Evolutionary conservation across 164 flowering plant genomes (phyloP).

Genomic region (Vitis amurensis): DNA sequence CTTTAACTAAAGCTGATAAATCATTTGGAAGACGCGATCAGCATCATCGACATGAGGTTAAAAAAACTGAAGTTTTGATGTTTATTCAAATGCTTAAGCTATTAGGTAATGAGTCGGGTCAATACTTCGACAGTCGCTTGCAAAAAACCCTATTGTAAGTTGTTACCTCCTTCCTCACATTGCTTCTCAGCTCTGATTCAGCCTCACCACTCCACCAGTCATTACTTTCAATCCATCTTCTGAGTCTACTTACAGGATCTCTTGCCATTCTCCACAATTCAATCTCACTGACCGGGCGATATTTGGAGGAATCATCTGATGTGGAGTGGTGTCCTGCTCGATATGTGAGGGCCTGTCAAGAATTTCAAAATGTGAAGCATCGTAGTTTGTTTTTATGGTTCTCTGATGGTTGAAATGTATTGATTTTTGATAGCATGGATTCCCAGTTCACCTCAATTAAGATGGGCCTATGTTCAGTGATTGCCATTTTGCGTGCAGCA

Average conservation of each 20-base stretch:
- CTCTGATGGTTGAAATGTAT: too few relatives aligned
- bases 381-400: background rate
- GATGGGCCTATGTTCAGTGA: constrained; percentile 65
- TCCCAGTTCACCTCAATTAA: constrained; percentile 66
- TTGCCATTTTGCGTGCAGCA: constrained; percentile 82
- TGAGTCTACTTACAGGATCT: constrained; percentile 65
- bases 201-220: constrained; percentile 76
- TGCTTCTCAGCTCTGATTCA: constrained; percentile 60
- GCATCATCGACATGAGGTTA: too few relatives aligned
- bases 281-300: constrained; percentile 72
- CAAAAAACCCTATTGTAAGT: too few relatives aligned
- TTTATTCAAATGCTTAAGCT: too few relatives aligned
- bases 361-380: background rate
- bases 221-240: constrained; percentile 77
- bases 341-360: constrained; percentile 79
- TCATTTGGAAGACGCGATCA: too few relatives aligned
- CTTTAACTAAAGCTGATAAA: too few relatives aligned
- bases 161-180: constrained; percentile 61
- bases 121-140: too few relatives aligned
- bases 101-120: too few relatives aligned
- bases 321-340: constrained; percentile 94
- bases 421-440: background rate
- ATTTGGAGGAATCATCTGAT: constrained; percentile 95
- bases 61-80: too few relatives aligned
- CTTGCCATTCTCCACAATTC: constrained; percentile 68